These are phyloP conservation scores for Cicer yamashitae DNA, from an alignment of 306 rosid genomes.

Conservation along the genomic window DNA sequence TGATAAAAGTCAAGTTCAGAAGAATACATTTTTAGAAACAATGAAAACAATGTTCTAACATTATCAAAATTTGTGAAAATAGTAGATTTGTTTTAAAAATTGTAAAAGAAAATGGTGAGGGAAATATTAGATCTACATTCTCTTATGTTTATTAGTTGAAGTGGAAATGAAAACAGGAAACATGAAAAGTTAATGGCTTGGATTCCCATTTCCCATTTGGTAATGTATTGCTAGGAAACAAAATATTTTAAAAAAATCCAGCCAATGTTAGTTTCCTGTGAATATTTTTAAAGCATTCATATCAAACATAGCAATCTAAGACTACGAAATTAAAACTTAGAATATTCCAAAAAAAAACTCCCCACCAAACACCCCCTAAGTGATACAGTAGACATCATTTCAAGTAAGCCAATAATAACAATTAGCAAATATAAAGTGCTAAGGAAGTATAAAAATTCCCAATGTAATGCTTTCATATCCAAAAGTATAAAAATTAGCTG, in stretches of 20 bases:
- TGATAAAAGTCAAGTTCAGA: too few relatives aligned
- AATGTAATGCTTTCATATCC: slow-evolving; percentile 3
- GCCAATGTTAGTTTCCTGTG: not conserved
- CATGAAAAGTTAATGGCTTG: not conserved
- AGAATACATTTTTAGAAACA: too few relatives aligned
- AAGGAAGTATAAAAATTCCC: not conserved
- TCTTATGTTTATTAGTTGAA: too few relatives aligned
- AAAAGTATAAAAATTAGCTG: not conserved
- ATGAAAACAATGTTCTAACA: too few relatives aligned
- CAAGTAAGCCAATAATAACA: slow-evolving; percentile 10
- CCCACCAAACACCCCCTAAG: not conserved
- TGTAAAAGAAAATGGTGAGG: too few relatives aligned
- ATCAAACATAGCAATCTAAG: not conserved
- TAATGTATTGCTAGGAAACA: not conserved
- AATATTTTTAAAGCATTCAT: not conserved
- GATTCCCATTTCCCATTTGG: not conserved
- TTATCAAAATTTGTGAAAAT: too few relatives aligned
- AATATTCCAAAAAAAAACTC: not conserved
- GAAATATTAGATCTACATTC: too few relatives aligned
- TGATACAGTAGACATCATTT: slow-evolving; percentile 25
- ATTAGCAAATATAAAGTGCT: slow-evolving; percentile 14
- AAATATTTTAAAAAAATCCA: not conserved
- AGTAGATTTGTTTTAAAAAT: too few relatives aligned
- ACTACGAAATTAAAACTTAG: too few relatives aligned
- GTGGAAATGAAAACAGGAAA: too few relatives aligned